Evolutionary conservation across 805 yeast species (phyloP), one percentile per base, ranked within the genome.

Genomic region (Ogataea pignaliae): DNA sequence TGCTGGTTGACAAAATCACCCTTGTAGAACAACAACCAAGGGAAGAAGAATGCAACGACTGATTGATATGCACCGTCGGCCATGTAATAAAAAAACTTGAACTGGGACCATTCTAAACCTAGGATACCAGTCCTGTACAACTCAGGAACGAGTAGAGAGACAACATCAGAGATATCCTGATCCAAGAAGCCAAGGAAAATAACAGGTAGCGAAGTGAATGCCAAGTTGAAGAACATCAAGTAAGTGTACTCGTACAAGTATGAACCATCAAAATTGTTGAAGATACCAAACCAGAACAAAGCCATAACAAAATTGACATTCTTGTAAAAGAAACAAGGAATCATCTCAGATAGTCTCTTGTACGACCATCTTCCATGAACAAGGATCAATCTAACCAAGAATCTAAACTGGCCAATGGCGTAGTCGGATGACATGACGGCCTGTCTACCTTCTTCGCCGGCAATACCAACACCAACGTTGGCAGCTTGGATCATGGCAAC

Each of bases 401-500:
- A 86, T 49, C 88, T 65, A 68, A 85, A 85, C 62, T 85, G 93
- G 2, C 89, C 95, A 56, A 85, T 70, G 3, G 89, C 91, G 61
- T 83, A 85, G 67, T 85, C 95, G 0, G 90, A 79, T 1, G 88
- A 79, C 95, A 85, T 85, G 10, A 82, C 93, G 1, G 95, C 95
- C 57, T 85, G 90, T 41, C 93, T 68, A 47, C 95, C 95, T 66
- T 85, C 95, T 54, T 84, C 87, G 51, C 95, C 95, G 7, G 89
- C 91, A 56, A 85, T 85, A 51, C 95, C 95, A 33, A 86, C 83
- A 45, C 95, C 95, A 30, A 86, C 80, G 60, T 86, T 83, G 4
- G 95, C 91, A 30, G 87, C 85, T 57, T 85, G 91, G 50, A 85
- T 86, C 95, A 85, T 85, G 9, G 93, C 86, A 40, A 85, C 93